Base-by-base conservation (phyloP, 306 rosid genomes). In the Arachis hypogaea region DNA sequence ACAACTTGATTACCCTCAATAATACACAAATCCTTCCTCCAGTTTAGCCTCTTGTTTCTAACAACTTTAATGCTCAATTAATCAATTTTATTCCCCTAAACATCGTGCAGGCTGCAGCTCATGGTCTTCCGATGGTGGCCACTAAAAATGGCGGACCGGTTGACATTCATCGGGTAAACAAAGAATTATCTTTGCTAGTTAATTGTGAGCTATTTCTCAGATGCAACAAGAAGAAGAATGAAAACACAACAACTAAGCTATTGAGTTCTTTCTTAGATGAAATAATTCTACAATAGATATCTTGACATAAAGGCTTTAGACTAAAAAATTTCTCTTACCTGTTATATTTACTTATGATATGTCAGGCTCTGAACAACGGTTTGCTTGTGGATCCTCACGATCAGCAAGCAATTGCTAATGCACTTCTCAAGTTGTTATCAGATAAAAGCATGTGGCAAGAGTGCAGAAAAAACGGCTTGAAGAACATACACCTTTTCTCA, bases 91-190 rank as follows among this genome's bases (percentile, higher is more conserved):
- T 59, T 5, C 12, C 63, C 51, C 16, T 72, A 29, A 47, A 59
- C 67, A n/a, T 72, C 79, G 43, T 77, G 68, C 84, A 92, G 98
- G 98, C 98, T 55, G 92, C 96, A 46, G 98, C 98, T 1, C 96
- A 92, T 12, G 96, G 98, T 49, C 96, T 92, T 82, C 98, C 98
- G 4, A 84, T 85, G 93, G 98, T 92, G 83, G 95, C 96, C 79
- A 92, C 96, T 6, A 85, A 88, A 82, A 92, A 92, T 41, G 98
- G 96, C 9, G 98, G 98, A 71, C 98, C 98, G 5, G 98, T 92
- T 45, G 98, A 92, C 82, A 92, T 92, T 81, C 85, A 90, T 68
- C 82, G 75, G 87, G 98, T 92, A 88, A 82, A 73, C n/a, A 65
- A 76, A 28, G 58, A 57, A 9, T 55, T 46, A 29, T 51, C 36